phyloP scores from a whole-genome alignment of 2,329 filamentous ascomycete species.

The Mariannaea elegans region DNA sequence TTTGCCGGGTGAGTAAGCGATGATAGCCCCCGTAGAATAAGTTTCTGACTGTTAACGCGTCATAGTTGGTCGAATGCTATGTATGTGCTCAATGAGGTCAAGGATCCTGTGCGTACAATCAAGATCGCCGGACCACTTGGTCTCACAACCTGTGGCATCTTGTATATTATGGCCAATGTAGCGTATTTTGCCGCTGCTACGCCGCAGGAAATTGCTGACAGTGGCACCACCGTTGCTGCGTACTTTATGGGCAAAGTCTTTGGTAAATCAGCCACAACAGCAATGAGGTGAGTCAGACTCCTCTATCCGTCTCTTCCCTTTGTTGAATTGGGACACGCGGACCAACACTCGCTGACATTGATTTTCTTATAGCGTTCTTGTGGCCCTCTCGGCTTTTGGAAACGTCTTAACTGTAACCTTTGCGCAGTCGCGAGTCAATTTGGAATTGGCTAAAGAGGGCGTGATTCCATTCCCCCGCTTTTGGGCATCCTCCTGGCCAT shows the following conservation, averaged over 20 bases:
- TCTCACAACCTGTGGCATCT: conserved; percentile 66
- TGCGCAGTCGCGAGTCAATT: conserved; percentile 72
- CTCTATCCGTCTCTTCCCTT: neutral
- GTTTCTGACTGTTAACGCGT: neutral
- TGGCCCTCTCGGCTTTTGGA: conserved; percentile 72
- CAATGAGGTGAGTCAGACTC: conserved; percentile 30
- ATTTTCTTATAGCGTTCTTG: conserved; percentile 65
- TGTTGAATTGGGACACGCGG: neutral
- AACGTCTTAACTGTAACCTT: conserved; percentile 80
- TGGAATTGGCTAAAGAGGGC: conserved; percentile 72
- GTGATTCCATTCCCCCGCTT: conserved; percentile 65
- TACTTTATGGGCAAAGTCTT: conserved; percentile 73
- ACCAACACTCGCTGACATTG: neutral
- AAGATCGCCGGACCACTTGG: conserved; percentile 68
- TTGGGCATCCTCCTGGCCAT: conserved; percentile 71
- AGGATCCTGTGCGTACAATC: conserved; percentile 73
- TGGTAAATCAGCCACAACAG: conserved; percentile 63
- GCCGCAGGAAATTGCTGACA: conserved; percentile 70
- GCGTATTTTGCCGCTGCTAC: conserved; percentile 71
- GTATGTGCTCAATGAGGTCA: conserved; percentile 77
- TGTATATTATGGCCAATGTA: conserved; percentile 73
- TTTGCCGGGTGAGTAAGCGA: conserved; percentile 68
- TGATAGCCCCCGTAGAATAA: neutral
- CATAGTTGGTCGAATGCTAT: conserved; percentile 41
- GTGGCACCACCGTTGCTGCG: conserved; percentile 73